A percentile compares a stretch with the other conserved stretches of the same genome.
phyloP scores from a whole-genome alignment of 2,329 filamentous ascomycete genomes.

The Clarireedia paspali region DNA sequence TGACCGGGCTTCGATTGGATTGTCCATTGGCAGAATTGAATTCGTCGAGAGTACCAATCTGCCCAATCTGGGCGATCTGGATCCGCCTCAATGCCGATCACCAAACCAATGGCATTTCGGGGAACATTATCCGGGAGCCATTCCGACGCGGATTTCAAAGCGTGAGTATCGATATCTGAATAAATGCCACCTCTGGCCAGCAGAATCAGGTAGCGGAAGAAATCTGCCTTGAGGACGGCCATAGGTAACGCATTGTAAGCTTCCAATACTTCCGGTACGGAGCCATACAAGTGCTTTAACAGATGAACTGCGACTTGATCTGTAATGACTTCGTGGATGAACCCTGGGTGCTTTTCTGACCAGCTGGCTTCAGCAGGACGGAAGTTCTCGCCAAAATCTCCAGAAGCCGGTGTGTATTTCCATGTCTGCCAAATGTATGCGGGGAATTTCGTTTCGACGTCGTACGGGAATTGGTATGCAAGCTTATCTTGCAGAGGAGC shows the following conservation, averaged over 20 bases:
- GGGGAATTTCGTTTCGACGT: constrained; percentile 80
- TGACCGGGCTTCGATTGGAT: constrained; percentile 95
- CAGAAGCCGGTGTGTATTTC: constrained; percentile 75
- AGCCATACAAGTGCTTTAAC: constrained; percentile 77
- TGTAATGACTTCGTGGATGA: constrained; percentile 96
- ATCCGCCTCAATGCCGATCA: constrained; percentile 94
- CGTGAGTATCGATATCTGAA: constrained; percentile 84
- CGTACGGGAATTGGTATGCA: constrained; percentile 89
- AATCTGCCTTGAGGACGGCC: constrained; percentile 69
- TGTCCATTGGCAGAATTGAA: constrained; percentile 99
- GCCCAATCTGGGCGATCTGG: constrained; percentile 88
- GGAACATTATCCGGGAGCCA: constrained; percentile 82
- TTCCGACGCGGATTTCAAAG: constrained; percentile 72
- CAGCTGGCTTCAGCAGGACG: constrained; percentile 82
- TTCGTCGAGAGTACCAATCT: constrained; percentile 90
- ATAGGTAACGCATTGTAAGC: constrained; percentile 68
- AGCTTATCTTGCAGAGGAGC: constrained; percentile 74
- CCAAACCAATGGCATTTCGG: constrained; percentile 69
- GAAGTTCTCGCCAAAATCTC: constrained; percentile 66
- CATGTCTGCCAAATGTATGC: constrained; percentile 99
- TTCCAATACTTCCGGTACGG: constrained; percentile 69
- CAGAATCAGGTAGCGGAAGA: constrained; percentile 63
- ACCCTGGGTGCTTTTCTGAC: constrained; percentile 79
- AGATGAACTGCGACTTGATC: constrained; percentile 78
- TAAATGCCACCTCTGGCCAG: constrained; percentile 78